Evolutionary conservation across 495 filamentous ascomycete species (phyloP).

Genomic region (Sporormia fimetaria): DNA sequence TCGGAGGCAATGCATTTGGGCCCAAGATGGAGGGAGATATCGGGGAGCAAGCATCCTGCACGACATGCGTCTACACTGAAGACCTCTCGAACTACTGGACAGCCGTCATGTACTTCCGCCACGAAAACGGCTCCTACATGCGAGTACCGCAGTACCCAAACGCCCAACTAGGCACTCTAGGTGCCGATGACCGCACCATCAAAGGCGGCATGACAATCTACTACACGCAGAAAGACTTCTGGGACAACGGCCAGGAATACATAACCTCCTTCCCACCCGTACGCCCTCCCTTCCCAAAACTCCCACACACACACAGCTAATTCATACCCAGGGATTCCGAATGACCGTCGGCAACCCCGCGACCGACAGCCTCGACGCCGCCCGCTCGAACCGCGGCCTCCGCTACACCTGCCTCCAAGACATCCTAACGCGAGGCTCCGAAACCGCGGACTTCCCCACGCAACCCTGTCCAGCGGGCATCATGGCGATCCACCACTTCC

Average conservation of each 20-base stretch:
- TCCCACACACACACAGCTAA: no score
- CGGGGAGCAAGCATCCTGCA: conserved; percentile 36
- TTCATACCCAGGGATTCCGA: conserved; percentile 35
- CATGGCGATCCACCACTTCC: conserved; percentile 44
- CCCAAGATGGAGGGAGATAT: conserved; percentile 39
- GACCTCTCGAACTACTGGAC: conserved; percentile 37
- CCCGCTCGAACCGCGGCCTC: conserved; percentile 31
- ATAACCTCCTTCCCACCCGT: conserved; percentile 41
- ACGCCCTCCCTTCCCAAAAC: no score
- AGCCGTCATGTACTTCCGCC: conserved; percentile 41
- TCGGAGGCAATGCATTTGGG: conserved; percentile 39
- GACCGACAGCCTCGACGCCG: conserved; percentile 19
- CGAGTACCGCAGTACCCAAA: conserved; percentile 36
- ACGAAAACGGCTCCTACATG: conserved; percentile 41
- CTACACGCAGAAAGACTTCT: conserved; percentile 36
- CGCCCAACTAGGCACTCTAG: conserved; percentile 27
- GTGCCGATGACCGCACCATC: conserved; percentile 32
- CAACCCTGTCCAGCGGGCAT: conserved; percentile 37
- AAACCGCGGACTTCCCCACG: conserved; percentile 39
- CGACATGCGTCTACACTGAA: conserved; percentile 32
- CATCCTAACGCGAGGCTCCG: conserved; percentile 33
- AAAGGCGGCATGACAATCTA: conserved; percentile 42
- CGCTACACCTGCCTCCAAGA: conserved; percentile 39
- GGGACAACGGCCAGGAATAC: conserved; percentile 35
- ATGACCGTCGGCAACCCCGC: conserved; percentile 42